These are phyloP conservation scores for Protomyces pachydermus DNA, from an alignment of 1,139 yeast genomes.

Conservation along the genomic window DNA sequence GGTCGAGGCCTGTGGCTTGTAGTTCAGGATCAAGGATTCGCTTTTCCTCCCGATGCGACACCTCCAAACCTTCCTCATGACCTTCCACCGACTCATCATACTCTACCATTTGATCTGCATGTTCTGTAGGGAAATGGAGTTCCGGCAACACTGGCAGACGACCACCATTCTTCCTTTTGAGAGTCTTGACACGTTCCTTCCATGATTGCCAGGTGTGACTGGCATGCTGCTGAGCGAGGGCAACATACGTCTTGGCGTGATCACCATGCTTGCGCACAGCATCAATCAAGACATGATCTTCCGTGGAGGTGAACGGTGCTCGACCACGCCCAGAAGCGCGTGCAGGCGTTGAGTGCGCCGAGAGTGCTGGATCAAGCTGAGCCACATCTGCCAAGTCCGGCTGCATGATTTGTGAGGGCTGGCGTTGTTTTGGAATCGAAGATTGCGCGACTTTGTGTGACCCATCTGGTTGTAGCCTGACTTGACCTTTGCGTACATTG, in stretches of 20 bases:
- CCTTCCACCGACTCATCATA: background rate
- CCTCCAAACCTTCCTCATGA: background rate
- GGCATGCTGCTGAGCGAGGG: constrained; percentile 5
- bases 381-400: background rate
- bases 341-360: background rate
- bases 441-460: background rate
- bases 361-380: background rate
- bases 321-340: background rate
- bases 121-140: background rate
- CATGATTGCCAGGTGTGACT: constrained; percentile 27
- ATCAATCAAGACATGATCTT: constrained; percentile 10
- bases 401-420: background rate
- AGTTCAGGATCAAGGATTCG: background rate
- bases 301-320: constrained; percentile 13
- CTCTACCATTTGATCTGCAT: background rate
- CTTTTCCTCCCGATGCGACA: background rate
- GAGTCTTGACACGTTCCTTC: constrained; percentile 25
- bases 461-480: background rate
- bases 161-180: constrained; percentile 8
- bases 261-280: constrained; percentile 15
- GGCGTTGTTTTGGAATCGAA: background rate
- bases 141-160: background rate
- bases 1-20: background rate
- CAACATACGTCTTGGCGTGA: constrained; percentile 6
- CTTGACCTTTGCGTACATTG: background rate